Conservation (phyloP, 352 stramenopile genomes). For the Halophytophthora polymorphica region DNA sequence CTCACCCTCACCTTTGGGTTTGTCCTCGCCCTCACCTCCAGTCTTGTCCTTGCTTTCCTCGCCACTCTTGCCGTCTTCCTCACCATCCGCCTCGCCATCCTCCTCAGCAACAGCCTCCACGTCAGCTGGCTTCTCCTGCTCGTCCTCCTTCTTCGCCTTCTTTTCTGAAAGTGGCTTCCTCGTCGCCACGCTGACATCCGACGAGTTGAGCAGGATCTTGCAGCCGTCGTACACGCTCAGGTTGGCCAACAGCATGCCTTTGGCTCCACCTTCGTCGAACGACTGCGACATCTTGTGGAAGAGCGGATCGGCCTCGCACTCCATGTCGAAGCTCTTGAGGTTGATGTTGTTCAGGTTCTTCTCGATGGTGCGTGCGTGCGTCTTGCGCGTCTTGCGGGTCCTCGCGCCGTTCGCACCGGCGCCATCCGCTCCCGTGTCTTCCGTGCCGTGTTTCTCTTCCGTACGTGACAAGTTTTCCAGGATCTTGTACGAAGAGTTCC, state of each 20-base stretch:
- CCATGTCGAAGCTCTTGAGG: constrained; percentile 81
- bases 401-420: constrained; percentile 26
- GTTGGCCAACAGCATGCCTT: constrained; percentile 92
- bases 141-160: constrained; percentile 16
- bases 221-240: constrained; percentile 87
- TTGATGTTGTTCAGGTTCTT: constrained; percentile 89
- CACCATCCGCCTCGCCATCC: constrained; percentile 3
- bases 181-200: constrained; percentile 62
- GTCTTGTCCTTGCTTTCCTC: neutral
- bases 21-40: neutral
- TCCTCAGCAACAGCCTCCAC: constrained; percentile 10
- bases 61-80: neutral
- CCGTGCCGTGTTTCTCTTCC: constrained; percentile 49
- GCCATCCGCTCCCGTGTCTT: constrained; percentile 21
- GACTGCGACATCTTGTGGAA: constrained; percentile 93
- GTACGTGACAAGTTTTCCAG: constrained; percentile 95
- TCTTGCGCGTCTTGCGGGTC: constrained; percentile 44
- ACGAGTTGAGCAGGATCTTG: constrained; percentile 82
- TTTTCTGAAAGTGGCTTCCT: constrained; percentile 35
- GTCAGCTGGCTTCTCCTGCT: constrained; percentile 2
- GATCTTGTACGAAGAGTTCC: constrained; percentile 96
- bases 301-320: constrained; percentile 87
- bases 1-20: neutral
- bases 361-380: constrained; percentile 72
- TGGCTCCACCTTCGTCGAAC: constrained; percentile 90